Percentiles rank a stretch among this genome's conserved stretches.
These are phyloP conservation scores for Xylaria arbuscula DNA, from an alignment of 2,329 filamentous ascomycete genomes.

Conservation along the genomic window DNA sequence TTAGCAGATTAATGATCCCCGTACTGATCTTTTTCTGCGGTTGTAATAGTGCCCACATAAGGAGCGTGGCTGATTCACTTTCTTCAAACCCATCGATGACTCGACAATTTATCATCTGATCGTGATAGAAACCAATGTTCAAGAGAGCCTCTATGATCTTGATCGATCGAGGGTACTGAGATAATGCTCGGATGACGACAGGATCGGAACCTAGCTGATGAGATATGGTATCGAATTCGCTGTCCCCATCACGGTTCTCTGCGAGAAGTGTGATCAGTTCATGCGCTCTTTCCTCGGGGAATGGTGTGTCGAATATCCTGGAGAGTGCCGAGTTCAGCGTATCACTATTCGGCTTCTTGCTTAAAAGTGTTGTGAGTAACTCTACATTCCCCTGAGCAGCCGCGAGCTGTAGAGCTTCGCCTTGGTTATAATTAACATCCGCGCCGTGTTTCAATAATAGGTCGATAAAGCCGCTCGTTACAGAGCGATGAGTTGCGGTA, in stretches of 20 bases:
- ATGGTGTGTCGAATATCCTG: conserved; percentile 63
- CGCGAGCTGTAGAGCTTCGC: conserved; percentile 65
- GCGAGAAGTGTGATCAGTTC: conserved; percentile 64
- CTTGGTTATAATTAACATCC: conserved; percentile 63
- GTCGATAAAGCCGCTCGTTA: conserved; percentile 60
- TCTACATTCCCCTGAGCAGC: conserved; percentile 62
- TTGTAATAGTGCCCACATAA: conserved; percentile 71
- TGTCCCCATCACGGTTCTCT: conserved; percentile 60
- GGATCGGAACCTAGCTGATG: conserved; percentile 57
- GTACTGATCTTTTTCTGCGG: conserved; percentile 72
- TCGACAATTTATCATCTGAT: conserved; percentile 60
- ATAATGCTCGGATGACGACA: conserved; percentile 64
- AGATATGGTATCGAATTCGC: conserved; percentile 63
- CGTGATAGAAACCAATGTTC: conserved; percentile 69
- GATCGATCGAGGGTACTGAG: conserved; percentile 65
- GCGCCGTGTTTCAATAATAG: conserved; percentile 57
- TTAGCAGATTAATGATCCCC: conserved; percentile 65
- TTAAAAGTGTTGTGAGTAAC: conserved; percentile 63
- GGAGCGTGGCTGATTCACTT: conserved; percentile 65
- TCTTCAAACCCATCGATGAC: conserved; percentile 61
- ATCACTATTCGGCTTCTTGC: conserved; percentile 60
- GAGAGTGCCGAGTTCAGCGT: conserved; percentile 66
- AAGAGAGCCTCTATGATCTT: conserved; percentile 64
- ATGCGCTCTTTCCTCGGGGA: conserved; percentile 62
- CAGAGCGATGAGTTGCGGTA: conserved; percentile 51